phyloP scores from a whole-genome alignment of 768 basidiomycete species.

The Heimioporus sp. region DNA sequence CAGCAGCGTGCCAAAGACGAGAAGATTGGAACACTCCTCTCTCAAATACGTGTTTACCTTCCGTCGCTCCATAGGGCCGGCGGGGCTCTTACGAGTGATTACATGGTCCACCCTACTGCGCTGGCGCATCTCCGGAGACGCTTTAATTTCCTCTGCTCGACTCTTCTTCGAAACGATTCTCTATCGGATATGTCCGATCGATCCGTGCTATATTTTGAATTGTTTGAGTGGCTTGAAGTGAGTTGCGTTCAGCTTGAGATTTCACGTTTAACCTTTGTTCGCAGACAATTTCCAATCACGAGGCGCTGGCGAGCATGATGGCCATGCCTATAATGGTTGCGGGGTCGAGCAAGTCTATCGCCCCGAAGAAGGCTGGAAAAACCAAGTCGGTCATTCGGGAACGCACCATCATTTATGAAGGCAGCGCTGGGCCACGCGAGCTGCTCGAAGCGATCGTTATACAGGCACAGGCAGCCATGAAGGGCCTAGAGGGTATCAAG shows the following conservation, averaged over 20 bases:
- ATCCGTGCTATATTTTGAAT: slow-evolving; percentile 77
- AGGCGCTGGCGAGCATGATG: slow-evolving; percentile 92
- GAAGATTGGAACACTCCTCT: slow-evolving; percentile 66
- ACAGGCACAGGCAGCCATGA: slow-evolving; percentile 89
- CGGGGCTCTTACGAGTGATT: slow-evolving; percentile 83
- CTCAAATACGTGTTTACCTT: slow-evolving; percentile 75
- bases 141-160: slow-evolving; percentile 86
- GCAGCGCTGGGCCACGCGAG: slow-evolving; percentile 87
- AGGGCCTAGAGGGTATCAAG: slow-evolving; percentile 73
- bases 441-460: slow-evolving; percentile 89
- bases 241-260: neutral
- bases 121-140: slow-evolving; percentile 88
- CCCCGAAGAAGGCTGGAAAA: slow-evolving; percentile 49
- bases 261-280: slow-evolving; percentile 4
- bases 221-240: slow-evolving; percentile 93
- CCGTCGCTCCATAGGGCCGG: slow-evolving; percentile 75
- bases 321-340: slow-evolving; percentile 96
- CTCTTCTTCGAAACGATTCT: slow-evolving; percentile 88
- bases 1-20: slow-evolving; percentile 74
- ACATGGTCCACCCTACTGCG: slow-evolving; percentile 88
- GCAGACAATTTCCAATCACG: slow-evolving; percentile 90
- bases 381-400: slow-evolving; percentile 62
- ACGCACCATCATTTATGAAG: slow-evolving; percentile 85
- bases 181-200: slow-evolving; percentile 94
- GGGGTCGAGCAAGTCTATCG: slow-evolving; percentile 61